Conservation (phyloP, 140 eudicot genomes). For the Flaveria floridana region DNA sequence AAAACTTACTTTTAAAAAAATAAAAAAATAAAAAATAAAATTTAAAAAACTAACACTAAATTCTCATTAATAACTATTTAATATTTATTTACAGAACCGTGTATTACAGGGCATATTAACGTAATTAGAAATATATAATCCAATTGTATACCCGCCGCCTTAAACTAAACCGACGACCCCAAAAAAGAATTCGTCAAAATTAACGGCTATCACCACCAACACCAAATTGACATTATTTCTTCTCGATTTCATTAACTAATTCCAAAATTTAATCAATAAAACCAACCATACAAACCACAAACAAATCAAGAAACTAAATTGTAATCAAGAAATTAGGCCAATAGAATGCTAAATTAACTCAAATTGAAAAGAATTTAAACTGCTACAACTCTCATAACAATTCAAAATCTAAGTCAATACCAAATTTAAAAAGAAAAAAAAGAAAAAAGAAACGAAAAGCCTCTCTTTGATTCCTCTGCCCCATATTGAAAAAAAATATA, state of each 20-base stretch:
- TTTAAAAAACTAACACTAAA: no score
- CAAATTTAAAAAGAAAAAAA: neutral
- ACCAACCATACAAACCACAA: conserved; percentile 1
- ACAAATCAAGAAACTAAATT: neutral
- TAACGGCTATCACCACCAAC: neutral
- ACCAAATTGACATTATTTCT: neutral
- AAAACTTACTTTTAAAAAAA: no score
- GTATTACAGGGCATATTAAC: no score
- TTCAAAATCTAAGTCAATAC: conserved; percentile 20
- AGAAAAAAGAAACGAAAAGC: neutral
- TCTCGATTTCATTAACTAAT: neutral
- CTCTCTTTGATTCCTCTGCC: conserved; percentile 19
- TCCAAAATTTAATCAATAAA: neutral
- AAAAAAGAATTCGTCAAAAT: neutral
- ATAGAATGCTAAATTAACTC: neutral
- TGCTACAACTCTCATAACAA: neutral
- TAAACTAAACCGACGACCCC: no score
- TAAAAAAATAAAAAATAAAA: no score
- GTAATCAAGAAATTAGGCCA: neutral
- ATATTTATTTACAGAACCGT: no score
- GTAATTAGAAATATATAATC: no score
- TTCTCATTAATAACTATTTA: no score
- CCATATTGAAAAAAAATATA: neutral
- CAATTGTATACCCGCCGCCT: no score
- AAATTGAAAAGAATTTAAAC: neutral